Conservation (phyloP, 768 basidiomycete genomes). For the Mrakia blollopis region DNA sequence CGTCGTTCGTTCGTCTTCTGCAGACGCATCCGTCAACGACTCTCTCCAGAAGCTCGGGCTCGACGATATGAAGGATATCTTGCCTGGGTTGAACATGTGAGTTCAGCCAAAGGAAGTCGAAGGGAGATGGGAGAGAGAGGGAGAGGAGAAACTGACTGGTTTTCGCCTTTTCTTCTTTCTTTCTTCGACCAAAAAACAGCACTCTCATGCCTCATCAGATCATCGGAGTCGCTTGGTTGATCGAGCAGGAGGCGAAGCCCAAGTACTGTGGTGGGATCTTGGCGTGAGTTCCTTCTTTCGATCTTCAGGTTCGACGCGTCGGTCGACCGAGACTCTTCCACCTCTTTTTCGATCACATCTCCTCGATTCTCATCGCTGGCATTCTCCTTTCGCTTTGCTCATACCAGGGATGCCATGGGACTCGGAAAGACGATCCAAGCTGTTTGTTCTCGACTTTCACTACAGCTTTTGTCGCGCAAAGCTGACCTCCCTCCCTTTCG, state of each 20-base stretch:
- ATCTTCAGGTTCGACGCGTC: neutral
- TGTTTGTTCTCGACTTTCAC: neutral
- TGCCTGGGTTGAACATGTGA: constrained; percentile 57
- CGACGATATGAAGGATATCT: constrained; percentile 48
- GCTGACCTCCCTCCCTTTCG: neutral
- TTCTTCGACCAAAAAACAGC: neutral
- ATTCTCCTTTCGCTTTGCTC: neutral
- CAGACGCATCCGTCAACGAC: constrained; percentile 54
- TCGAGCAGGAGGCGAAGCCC: constrained; percentile 47
- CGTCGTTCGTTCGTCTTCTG: neutral
- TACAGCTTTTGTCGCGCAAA: too few species aligned
- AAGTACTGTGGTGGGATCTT: constrained; percentile 40
- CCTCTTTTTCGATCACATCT: too few species aligned
- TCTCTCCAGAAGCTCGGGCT: constrained; percentile 57
- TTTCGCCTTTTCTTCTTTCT: too few species aligned
- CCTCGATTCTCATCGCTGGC: too few species aligned
- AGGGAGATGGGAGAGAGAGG: too few species aligned
- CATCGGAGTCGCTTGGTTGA: constrained; percentile 75
- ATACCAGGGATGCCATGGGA: constrained; percentile 32
- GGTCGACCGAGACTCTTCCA: neutral
- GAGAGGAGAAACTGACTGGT: neutral
- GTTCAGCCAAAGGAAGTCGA: too few species aligned
- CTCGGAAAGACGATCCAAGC: constrained; percentile 34
- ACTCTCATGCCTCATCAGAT: constrained; percentile 65
- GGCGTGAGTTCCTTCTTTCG: constrained; percentile 5